Evolutionary conservation across 164 flowering plant species (phyloP).

Genomic region (Liquidambar formosana): DNA sequence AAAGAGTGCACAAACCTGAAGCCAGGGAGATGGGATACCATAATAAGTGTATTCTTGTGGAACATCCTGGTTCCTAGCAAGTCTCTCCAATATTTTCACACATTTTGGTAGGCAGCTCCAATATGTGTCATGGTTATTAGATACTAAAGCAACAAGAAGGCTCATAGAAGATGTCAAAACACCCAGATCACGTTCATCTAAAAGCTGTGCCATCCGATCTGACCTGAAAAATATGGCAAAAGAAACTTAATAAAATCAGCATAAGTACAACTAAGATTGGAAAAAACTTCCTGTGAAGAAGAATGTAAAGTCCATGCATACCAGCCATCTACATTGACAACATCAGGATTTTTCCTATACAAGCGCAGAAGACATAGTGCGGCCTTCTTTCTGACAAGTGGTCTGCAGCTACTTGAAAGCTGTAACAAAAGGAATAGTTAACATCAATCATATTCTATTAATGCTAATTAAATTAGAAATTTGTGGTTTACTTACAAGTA

Average conservation of each 20-base stretch:
- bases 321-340: slow-evolving; percentile 98
- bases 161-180: slow-evolving; percentile 99
- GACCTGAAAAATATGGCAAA: slow-evolving; percentile 58
- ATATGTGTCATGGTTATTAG: slow-evolving; percentile 88
- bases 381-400: slow-evolving; percentile 97
- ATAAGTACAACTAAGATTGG: neutral
- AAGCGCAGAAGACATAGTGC: slow-evolving; percentile 90
- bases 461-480: neutral
- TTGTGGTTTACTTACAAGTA: slow-evolving; percentile 63
- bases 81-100: slow-evolving; percentile 89
- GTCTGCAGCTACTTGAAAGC: slow-evolving; percentile 98
- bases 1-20: slow-evolving; percentile 73
- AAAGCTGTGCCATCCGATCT: slow-evolving; percentile 95
- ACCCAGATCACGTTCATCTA: slow-evolving; percentile 99
- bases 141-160: slow-evolving; percentile 92
- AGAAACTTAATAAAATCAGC: slow-evolving; percentile 8
- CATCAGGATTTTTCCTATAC: slow-evolving; percentile 96
- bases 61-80: slow-evolving; percentile 92
- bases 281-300: neutral
- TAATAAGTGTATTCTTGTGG: slow-evolving; percentile 98
- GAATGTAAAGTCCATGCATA: slow-evolving; percentile 22
- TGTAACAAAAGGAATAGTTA: slow-evolving; percentile 21
- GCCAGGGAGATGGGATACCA: slow-evolving; percentile 99
- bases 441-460: neutral
- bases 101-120: slow-evolving; percentile 99